Base-by-base conservation (phyloP, 2,329 filamentous ascomycete species). In the Aspergillus alliaceus region DNA sequence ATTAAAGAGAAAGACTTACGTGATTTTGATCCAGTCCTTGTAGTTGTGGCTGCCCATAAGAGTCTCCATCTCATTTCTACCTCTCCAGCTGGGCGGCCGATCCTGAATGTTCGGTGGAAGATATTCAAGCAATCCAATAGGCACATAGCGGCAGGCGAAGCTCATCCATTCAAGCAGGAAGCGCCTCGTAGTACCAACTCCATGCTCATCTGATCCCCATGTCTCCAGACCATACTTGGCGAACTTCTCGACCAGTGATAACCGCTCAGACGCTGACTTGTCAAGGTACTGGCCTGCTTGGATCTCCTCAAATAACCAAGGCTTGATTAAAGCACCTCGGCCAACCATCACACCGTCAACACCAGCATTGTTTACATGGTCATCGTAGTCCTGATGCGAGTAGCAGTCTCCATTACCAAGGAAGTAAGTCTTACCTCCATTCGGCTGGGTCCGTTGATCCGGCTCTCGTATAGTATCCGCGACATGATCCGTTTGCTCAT, bases 281-380 rank as follows among this genome's bases (percentile, higher is more conserved):
- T 99, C 95, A 37, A 99, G 85, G 71, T 98, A 97, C 75, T 98
- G 95, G 5, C 90, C 90, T 61, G 87, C 84, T 64, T 90, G 86
- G 54, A 99, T 98, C 76, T 99, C 95, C 75, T 99, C 95, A 71
- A 98, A 99, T 61, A 99, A 82, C 95, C 95, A 99, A 1, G 95
- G 95, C 78, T 99, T 99, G 77, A 98, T 91, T 57, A 99, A 84
- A 9, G 95, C 95, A 56, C 95, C 95, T 59, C 95, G 90, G n/a
- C 88, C 95, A 59, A 98, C 86, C 95, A 99, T 98, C 71, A 96
- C 90, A n/a, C 87, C 87, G 77, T 98, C 93, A 46, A 98, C 92
- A 47, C 86, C 85, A 34, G 90, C 84, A 58, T 93, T 84, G 48
- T 88, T 82, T 37, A 98, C 80, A 68, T 95, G 87, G 56, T 87